Percentiles rank a stretch among this genome's conserved stretches.
phyloP scores from a whole-genome alignment of 257 asterid genomes.

The Forsythia suspensa region DNA sequence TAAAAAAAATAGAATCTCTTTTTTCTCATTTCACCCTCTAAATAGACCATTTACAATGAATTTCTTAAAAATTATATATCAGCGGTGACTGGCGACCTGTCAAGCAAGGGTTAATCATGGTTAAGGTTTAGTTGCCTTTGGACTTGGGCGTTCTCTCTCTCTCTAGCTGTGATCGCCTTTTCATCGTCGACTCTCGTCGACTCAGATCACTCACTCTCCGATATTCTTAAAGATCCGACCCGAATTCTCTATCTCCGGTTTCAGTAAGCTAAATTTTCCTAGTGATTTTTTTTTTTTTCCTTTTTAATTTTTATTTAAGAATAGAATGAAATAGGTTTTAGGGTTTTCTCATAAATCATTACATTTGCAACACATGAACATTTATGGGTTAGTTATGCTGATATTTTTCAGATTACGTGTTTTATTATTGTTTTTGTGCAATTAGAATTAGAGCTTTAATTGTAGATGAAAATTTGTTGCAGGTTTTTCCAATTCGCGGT shows the following conservation, averaged over 20 bases:
- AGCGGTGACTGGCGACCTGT: too few relatives aligned
- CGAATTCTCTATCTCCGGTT: not conserved
- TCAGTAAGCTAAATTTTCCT: not conserved
- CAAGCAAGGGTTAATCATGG: too few relatives aligned
- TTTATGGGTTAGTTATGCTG: not conserved
- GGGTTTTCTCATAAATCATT: not conserved
- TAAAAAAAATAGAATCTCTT: too few relatives aligned
- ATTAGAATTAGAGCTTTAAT: not conserved
- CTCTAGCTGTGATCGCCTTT: not conserved
- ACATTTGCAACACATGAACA: not conserved
- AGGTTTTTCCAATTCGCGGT: not conserved
- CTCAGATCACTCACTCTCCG: not conserved
- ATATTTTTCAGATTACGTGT: not conserved
- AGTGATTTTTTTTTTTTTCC: not conserved
- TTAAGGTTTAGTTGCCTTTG: too few relatives aligned
- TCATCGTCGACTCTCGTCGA: not conserved
- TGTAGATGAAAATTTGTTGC: not conserved
- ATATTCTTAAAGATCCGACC: not conserved
- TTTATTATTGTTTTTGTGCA: not conserved
- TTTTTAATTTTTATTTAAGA: not conserved
- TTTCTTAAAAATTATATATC: too few relatives aligned
- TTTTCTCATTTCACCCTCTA: too few relatives aligned
- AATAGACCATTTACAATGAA: too few relatives aligned
- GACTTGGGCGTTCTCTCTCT: not conserved
- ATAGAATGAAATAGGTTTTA: not conserved